These are phyloP conservation scores for Iberis pinnata DNA, from an alignment of 345 rosid genomes.

Conservation along the genomic window DNA sequence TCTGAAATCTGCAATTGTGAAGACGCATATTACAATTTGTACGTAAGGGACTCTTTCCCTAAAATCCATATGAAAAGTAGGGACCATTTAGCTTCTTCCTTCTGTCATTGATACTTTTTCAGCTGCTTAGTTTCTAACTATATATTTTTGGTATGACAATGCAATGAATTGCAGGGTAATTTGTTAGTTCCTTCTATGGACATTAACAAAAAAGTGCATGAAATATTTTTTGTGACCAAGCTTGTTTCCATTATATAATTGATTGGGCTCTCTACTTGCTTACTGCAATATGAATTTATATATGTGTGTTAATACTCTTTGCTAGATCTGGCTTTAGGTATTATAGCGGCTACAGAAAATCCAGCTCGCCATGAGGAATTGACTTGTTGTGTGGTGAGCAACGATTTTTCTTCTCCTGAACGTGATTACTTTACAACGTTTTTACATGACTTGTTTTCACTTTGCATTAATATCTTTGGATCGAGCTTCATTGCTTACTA, in stretches of 20 bases:
- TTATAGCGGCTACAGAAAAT: conserved; percentile 93
- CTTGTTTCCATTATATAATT: conserved; percentile 7
- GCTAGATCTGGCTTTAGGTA: conserved; percentile 90
- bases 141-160: conserved; percentile 5
- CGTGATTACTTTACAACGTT: conserved; percentile 2
- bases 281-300: conserved; percentile 14
- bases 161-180: conserved; percentile 58
- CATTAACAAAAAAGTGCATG: conserved; percentile 72
- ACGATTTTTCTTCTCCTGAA: conserved; percentile 13
- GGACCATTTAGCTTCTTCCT: background rate
- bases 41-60: too few species aligned
- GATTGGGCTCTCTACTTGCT: conserved; percentile 2
- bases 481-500: conserved; percentile 73
- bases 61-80: conserved; percentile 12
- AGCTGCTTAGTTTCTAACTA: conserved; percentile 3
- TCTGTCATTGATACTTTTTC: conserved; percentile 15
- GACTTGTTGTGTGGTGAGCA: conserved; percentile 85
- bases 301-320: conserved; percentile 50
- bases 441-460: conserved; percentile 20
- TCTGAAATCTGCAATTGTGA: too few species aligned
- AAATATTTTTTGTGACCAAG: conserved; percentile 50
- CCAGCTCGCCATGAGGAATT: conserved; percentile 94
- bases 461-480: conserved; percentile 49
- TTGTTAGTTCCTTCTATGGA: conserved; percentile 97
- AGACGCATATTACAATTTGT: too few species aligned